Evolutionary conservation across 441 rosid species (phyloP).

Genomic region (Daphne laureola): DNA sequence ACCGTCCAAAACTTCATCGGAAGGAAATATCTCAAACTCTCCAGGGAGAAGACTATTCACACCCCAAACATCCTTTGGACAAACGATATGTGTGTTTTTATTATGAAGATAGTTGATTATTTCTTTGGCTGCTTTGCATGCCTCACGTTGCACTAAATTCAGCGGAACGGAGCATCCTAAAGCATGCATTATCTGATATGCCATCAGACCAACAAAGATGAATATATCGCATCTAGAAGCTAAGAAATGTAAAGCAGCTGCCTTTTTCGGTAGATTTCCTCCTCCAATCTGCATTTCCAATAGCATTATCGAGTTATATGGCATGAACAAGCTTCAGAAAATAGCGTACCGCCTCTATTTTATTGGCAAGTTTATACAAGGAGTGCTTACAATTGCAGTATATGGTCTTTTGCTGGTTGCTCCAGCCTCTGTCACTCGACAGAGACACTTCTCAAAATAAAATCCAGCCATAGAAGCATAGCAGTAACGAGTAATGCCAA

Average conservation of each 20-base stretch:
- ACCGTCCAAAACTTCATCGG: slow-evolving; percentile 39
- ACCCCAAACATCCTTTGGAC: slow-evolving; percentile 64
- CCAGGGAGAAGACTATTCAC: slow-evolving; percentile 20
- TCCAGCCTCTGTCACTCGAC: slow-evolving; percentile 30
- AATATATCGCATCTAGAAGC: slow-evolving; percentile 61
- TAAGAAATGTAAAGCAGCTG: slow-evolving; percentile 47
- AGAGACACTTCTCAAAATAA: slow-evolving; percentile 48
- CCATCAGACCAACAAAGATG: slow-evolving; percentile 55
- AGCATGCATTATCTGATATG: slow-evolving; percentile 61
- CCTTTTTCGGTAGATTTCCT: slow-evolving; percentile 45
- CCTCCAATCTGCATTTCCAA: slow-evolving; percentile 57
- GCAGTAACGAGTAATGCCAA: slow-evolving; percentile 50
- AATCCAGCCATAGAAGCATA: slow-evolving; percentile 52
- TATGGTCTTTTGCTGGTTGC: slow-evolving; percentile 37
- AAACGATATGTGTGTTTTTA: slow-evolving; percentile 32
- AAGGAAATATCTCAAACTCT: slow-evolving; percentile 37
- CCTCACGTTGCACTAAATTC: slow-evolving; percentile 36
- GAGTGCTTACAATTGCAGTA: slow-evolving; percentile 51
- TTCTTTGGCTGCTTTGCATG: slow-evolving; percentile 37
- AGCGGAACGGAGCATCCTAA: slow-evolving; percentile 40
- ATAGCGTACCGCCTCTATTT: too few species aligned
- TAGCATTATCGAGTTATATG: slow-evolving; percentile 2
- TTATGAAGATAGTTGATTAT: slow-evolving; percentile 37
- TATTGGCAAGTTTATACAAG: neutral
- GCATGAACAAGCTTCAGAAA: slow-evolving; percentile 9